Evolutionary conservation across 345 rosid species (phyloP).

Genomic region (Euphorbia lathyris): DNA sequence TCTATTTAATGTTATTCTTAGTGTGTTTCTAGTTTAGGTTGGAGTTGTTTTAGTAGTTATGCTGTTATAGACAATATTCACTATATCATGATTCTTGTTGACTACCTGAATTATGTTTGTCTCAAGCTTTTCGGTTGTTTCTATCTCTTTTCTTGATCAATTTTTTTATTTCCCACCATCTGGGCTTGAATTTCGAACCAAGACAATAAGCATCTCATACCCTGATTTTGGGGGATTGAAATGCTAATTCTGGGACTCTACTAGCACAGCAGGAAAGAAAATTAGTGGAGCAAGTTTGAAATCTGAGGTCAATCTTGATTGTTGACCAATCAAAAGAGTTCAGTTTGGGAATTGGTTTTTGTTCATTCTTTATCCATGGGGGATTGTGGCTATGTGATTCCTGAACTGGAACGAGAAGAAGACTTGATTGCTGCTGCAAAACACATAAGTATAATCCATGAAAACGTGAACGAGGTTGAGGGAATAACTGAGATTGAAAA

Average conservation of each 20-base stretch:
- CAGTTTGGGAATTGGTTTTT: neutral
- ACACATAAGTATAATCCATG: constrained; percentile 31
- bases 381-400: constrained; percentile 30
- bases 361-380: constrained; percentile 43
- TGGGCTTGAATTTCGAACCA: constrained; percentile 6
- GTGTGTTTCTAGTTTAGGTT: neutral
- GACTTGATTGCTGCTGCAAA: constrained; percentile 64
- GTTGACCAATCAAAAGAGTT: neutral
- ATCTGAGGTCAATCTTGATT: neutral
- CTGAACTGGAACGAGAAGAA: constrained; percentile 48
- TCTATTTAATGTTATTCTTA: neutral
- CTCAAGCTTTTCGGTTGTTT: neutral
- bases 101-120: neutral
- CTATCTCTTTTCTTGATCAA: neutral
- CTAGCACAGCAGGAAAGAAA: no score
- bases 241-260: neutral
- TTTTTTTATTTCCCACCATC: neutral
- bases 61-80: no score
- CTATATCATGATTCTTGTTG: neutral
- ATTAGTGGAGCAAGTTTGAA: neutral
- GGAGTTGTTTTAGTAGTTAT: no score
- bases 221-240: constrained; percentile 5
- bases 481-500: constrained; percentile 41
- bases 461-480: constrained; percentile 19
- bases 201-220: neutral